These are phyloP conservation scores for Syncephalastrum sp. DNA, from an alignment of 371 early-diverging fungal species.

Conservation along the genomic window DNA sequence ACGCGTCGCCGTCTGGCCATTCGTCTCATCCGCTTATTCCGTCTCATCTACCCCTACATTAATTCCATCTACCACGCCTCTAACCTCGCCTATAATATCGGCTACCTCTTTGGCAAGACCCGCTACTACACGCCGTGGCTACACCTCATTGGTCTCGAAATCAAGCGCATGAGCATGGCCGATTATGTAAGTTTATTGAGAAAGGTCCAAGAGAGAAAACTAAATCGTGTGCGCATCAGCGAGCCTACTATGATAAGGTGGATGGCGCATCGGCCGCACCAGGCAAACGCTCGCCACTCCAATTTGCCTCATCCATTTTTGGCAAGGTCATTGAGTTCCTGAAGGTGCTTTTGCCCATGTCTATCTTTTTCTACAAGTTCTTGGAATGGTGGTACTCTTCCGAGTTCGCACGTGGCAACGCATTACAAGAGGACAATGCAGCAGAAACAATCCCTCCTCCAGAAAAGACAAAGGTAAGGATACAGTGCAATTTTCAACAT, in stretches of 20 bases:
- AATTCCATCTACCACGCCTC: constrained; percentile 65
- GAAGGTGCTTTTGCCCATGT: constrained; percentile 78
- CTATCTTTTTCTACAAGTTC: constrained; percentile 91
- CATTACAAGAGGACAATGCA: constrained; percentile 31
- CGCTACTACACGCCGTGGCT: constrained; percentile 82
- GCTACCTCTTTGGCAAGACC: constrained; percentile 81
- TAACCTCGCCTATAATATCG: constrained; percentile 68
- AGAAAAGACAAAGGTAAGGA: constrained; percentile 51
- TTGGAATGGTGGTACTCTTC: constrained; percentile 95
- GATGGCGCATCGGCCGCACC: constrained; percentile 9
- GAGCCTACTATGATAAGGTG: constrained; percentile 39
- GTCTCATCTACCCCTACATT: constrained; percentile 65
- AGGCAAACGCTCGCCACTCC: constrained; percentile 14
- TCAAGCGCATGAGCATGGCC: constrained; percentile 74
- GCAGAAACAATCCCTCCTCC: constrained; percentile 60
- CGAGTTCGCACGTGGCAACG: constrained; percentile 55
- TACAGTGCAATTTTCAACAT: neutral
- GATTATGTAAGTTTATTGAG: constrained; percentile 70
- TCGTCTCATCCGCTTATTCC: constrained; percentile 50
- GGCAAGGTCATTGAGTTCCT: constrained; percentile 67
- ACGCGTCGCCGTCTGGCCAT: constrained; percentile 24
- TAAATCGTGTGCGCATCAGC: constrained; percentile 19
- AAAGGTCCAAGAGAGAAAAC: neutral
- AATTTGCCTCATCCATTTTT: constrained; percentile 29
- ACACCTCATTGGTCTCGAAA: constrained; percentile 68